Evolutionary conservation across 2,329 filamentous ascomycete species (phyloP), one percentile per base, ranked within the genome.

Genomic region (Metarhizium brunneum): DNA sequence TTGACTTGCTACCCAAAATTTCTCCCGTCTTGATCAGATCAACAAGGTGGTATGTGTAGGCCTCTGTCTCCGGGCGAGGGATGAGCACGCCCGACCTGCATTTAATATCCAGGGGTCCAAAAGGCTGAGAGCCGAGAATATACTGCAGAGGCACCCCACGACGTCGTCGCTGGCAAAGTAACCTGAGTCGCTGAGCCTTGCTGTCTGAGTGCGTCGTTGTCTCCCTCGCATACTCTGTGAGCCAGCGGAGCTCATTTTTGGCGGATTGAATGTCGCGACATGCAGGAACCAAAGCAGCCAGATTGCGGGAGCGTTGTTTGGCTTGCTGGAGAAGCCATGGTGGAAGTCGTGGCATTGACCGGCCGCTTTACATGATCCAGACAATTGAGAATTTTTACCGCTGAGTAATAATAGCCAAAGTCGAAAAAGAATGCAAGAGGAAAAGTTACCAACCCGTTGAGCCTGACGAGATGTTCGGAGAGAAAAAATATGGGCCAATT

Each of bases 141-240:
- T 97, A 97, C 69, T 97, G 94, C 38, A 99, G 72, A 1, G 94
- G 94, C 56, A 85, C 81, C 1, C 90, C 90, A 8, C 68, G 70
- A 8, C 78, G 75, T 38, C 84, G 74, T 51, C 73, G 69, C 4
- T 68, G 68, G 59, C 80, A 83, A 6, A 85, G 68, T 1, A 64
- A 59, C 7, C 68, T 59, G 2, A 81, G 57, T 16, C 55, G 63
- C 2, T 32, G 48, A 25, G 43, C 16, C 57, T 54, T 52, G 50
- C 54, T n/a, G 55, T 56, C 54, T 35, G 57, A 48, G 47, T 52
- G 42, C 35, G 51, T 14, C 53, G 54, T 57, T 14, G 61, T 65
- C 55, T 61, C 62, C 40, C 74, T 69, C 59, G 79, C 76, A 65
- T 88, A 81, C 59, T 86, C 78, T 52, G 73, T 76, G 53, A 92